Percentiles rank a stretch among this genome's conserved stretches.
These are phyloP conservation scores for Pseudopyricularia javanii DNA, from an alignment of 2,329 filamentous ascomycete genomes.

Conservation along the genomic window DNA sequence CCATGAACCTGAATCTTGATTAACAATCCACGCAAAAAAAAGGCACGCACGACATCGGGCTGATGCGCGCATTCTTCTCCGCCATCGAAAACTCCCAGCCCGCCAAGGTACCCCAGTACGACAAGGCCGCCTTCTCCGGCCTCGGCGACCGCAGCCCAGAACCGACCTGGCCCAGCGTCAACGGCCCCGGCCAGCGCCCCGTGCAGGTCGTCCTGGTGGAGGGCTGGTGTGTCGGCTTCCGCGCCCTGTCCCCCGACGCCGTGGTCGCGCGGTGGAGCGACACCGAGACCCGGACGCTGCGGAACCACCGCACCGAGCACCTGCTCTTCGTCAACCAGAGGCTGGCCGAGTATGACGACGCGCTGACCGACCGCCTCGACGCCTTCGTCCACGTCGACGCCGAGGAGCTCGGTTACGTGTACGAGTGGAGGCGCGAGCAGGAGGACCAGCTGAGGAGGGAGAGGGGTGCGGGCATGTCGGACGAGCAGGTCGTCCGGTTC, in stretches of 20 bases:
- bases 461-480: slow-evolving; percentile 68
- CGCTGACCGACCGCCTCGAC: slow-evolving; percentile 35
- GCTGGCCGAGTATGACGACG: slow-evolving; percentile 31
- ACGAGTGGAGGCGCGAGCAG: slow-evolving; percentile 74
- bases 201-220: slow-evolving; percentile 66
- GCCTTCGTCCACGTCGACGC: slow-evolving; percentile 54
- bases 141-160: slow-evolving; percentile 62
- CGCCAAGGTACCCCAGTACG: slow-evolving; percentile 59
- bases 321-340: slow-evolving; percentile 36
- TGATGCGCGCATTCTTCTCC: slow-evolving; percentile 51
- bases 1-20: too few species aligned
- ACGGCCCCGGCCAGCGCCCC: slow-evolving; percentile 32
- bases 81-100: slow-evolving; percentile 38
- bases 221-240: slow-evolving; percentile 86
- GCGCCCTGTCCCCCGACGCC: slow-evolving; percentile 39
- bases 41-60: slow-evolving; percentile 58
- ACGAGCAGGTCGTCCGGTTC: slow-evolving; percentile 66
- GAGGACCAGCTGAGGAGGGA: slow-evolving; percentile 55
- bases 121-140: slow-evolving; percentile 68
- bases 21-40: neutral
- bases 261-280: slow-evolving; percentile 39
- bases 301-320: slow-evolving; percentile 33
- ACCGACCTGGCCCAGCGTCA: slow-evolving; percentile 47
- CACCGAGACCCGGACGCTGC: slow-evolving; percentile 27
- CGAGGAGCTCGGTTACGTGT: slow-evolving; percentile 62